These are phyloP conservation scores for Aspergillus sojae DNA, from an alignment of 2,329 filamentous ascomycete species.

Conservation along the genomic window DNA sequence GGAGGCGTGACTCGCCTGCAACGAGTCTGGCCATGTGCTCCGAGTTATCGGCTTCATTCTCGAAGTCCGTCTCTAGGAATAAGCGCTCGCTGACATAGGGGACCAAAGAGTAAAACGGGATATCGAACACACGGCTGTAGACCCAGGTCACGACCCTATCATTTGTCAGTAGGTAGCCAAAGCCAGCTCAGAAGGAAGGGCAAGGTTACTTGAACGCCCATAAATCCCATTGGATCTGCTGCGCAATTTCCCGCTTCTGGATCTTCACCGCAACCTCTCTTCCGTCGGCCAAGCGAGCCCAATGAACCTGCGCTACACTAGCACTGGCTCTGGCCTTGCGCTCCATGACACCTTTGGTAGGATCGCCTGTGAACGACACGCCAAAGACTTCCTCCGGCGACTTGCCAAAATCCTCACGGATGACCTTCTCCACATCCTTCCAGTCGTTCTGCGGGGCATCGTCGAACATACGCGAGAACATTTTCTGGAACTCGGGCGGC, in stretches of 20 bases:
- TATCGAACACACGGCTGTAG: slow-evolving; percentile 85
- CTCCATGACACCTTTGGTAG: slow-evolving; percentile 68
- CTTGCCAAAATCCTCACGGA: slow-evolving; percentile 83
- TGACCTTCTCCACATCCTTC: slow-evolving; percentile 81
- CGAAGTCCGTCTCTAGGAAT: slow-evolving; percentile 89
- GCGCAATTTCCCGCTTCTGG: slow-evolving; percentile 90
- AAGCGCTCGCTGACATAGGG: slow-evolving; percentile 93
- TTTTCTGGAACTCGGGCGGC: slow-evolving; percentile 91
- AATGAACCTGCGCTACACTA: slow-evolving; percentile 95
- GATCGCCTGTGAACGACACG: slow-evolving; percentile 73
- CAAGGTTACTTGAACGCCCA: slow-evolving; percentile 81
- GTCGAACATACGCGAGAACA: slow-evolving; percentile 97
- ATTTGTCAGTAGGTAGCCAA: slow-evolving; percentile 18
- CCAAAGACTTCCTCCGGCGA: slow-evolving; percentile 90
- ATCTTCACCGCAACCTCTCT: slow-evolving; percentile 94
- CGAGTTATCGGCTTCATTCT: slow-evolving; percentile 86
- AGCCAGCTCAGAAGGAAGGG: background rate
- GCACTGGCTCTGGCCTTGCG: slow-evolving; percentile 74
- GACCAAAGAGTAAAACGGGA: slow-evolving; percentile 88
- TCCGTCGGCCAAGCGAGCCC: slow-evolving; percentile 83
- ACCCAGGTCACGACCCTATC: slow-evolving; percentile 73
- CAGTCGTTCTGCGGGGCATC: slow-evolving; percentile 93
- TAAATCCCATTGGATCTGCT: slow-evolving; percentile 90
- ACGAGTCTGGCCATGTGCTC: slow-evolving; percentile 81
- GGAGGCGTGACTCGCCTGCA: slow-evolving; percentile 72